Base-by-base conservation (phyloP, 1,284 basidiomycete genomes). In the Microbotryum lychnidis-dioicae region DNA sequence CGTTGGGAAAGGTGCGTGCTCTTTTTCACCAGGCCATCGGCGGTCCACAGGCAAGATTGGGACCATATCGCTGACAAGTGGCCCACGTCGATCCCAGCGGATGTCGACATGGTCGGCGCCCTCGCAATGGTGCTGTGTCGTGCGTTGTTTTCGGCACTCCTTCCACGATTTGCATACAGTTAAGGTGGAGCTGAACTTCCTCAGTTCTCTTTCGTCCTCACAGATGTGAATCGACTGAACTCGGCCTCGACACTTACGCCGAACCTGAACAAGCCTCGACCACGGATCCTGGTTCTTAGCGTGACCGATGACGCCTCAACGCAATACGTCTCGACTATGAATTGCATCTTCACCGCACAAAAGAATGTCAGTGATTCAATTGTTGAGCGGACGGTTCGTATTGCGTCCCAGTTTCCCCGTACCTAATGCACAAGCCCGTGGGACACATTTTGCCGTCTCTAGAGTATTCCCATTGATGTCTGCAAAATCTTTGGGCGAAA, bases 341-440 rank as follows among this genome's bases (percentile, higher is more conserved):
- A 98, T 75, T 88, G 91, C 61, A 97, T 98, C 57, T 99, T 99
- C 77, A 93, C 92, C 4, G 96, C 96, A 1, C 96, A 99, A 75
- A 98, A 98, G 78, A 81, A 91, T 61, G 91, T 88, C 66, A 70
- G 83, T 77, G 58, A 9, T 46, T 61, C 61, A 21, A 14, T 25
- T 18, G 20, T 12, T 29, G 23, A 33, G 18, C n/a, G 18, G 52
- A n/a, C 12, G 49, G 8, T 2, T 16, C 9, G 25, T 29, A 29
- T 9, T 9, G 16, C 20, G 21, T 9, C 14, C 20, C 16, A 20
- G 18, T 16, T 48, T 52, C 20, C 0, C 16, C 33, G 9, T 14
- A 10, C 16, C 50, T 7, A 42, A 37, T 50, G 23, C 6, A 20
- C 29, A 14, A 44, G n/a, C 10, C 12, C 9, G 12, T n/a, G 18